A percentile compares a stretch with the other conserved stretches of the same genome.
These are phyloP conservation scores for Cymbopogon citratus DNA, from an alignment of 176 grass and related monocot species.

Conservation along the genomic window DNA sequence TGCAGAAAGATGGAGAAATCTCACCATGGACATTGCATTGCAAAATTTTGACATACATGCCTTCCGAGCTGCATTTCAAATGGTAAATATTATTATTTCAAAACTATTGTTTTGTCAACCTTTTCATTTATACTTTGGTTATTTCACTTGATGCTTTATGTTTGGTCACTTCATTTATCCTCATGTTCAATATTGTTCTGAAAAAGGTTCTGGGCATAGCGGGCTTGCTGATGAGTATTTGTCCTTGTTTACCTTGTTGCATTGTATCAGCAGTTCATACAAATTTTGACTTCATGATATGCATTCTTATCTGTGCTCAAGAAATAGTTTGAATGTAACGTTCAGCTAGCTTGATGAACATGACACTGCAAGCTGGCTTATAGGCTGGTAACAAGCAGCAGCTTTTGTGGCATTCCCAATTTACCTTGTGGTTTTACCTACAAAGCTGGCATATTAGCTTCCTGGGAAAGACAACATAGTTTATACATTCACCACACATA, in stretches of 20 bases:
- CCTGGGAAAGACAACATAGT: neutral
- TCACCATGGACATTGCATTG: conserved; percentile 61
- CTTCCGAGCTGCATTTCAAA: conserved; percentile 88
- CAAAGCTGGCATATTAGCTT: neutral
- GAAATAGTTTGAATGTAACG: neutral
- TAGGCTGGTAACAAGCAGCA: neutral
- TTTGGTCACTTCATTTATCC: neutral
- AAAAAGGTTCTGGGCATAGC: neutral
- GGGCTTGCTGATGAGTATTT: neutral
- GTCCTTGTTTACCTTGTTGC: neutral
- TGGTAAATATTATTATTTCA: conserved; percentile 35
- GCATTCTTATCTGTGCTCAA: neutral
- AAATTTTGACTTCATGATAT: neutral
- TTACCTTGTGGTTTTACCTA: neutral
- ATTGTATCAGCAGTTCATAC: neutral
- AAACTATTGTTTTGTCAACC: neutral
- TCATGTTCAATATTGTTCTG: conserved; percentile 3
- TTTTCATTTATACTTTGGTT: conserved; percentile 4
- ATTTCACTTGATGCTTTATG: conserved; percentile 12
- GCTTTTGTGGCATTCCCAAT: neutral
- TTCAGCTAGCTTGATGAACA: conserved; percentile 9
- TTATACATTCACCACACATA: neutral
- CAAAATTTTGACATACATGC: conserved; percentile 93
- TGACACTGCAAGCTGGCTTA: neutral
- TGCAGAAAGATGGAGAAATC: conserved; percentile 87